Conservation (phyloP, 2,329 filamentous ascomycete species). For the Hortaea sp. region DNA sequence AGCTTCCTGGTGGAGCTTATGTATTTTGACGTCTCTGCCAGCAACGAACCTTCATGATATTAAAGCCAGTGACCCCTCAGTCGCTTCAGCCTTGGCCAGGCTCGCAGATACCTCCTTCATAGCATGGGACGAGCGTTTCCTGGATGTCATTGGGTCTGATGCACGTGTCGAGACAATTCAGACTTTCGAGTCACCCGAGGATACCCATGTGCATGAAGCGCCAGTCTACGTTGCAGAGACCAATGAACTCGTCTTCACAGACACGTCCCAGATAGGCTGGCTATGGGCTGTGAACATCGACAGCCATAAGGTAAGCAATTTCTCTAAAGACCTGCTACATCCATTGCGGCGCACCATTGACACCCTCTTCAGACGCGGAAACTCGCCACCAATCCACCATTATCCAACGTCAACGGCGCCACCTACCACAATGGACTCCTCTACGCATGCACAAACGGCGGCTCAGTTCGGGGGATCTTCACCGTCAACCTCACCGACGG, state of each 20-base stretch:
- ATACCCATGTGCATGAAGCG: conserved; percentile 17
- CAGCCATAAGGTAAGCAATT: conserved; percentile 7
- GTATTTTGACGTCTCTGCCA: background rate
- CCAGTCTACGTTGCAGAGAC: conserved; percentile 16
- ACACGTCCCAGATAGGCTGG: conserved; percentile 13
- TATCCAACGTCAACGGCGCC: conserved; percentile 17
- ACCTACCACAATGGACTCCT: conserved; percentile 14
- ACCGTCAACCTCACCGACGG: conserved; percentile 10
- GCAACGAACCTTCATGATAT: conserved; percentile 12
- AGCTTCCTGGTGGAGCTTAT: background rate
- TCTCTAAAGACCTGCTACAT: background rate
- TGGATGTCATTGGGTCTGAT: conserved; percentile 16
- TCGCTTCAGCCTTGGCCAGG: conserved; percentile 5
- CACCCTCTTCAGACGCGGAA: conserved; percentile 6
- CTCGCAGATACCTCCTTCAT: conserved; percentile 15
- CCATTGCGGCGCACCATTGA: background rate
- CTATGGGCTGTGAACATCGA: conserved; percentile 17
- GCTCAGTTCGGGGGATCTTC: conserved; percentile 12
- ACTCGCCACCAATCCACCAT: conserved; percentile 11
- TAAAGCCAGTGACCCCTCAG: conserved; percentile 7
- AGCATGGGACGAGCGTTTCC: conserved; percentile 17
- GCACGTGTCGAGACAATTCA: conserved; percentile 16
- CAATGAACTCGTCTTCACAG: conserved; percentile 18
- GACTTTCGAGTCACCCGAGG: conserved; percentile 6
- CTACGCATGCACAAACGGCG: conserved; percentile 17